These are phyloP conservation scores for Cudoniella acicularis DNA, from an alignment of 495 filamentous ascomycete species.

Conservation along the genomic window DNA sequence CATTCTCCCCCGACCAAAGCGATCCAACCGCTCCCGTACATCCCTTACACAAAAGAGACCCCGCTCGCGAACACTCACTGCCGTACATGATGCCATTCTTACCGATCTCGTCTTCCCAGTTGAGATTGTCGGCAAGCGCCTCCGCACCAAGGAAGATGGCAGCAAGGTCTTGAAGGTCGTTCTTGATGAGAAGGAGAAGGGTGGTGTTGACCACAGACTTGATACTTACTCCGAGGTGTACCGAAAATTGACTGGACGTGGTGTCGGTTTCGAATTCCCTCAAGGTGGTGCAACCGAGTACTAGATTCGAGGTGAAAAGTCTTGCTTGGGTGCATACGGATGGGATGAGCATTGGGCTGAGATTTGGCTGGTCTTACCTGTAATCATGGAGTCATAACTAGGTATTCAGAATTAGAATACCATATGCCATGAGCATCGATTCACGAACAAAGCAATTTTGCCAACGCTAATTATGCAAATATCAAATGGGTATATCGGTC, in stretches of 20 bases:
- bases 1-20: slow-evolving; percentile 96
- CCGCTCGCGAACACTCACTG: slow-evolving; percentile 91
- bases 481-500: slow-evolving; percentile 28
- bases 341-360: slow-evolving; percentile 9
- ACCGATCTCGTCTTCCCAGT: slow-evolving; percentile 96
- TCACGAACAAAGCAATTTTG: too few relatives aligned
- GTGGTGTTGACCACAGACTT: slow-evolving; percentile 95
- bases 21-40: slow-evolving; percentile 88
- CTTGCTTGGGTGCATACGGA: slow-evolving; percentile 1
- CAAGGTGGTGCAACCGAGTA: slow-evolving; percentile 72
- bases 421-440: slow-evolving; percentile 15
- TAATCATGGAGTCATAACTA: slow-evolving; percentile 23
- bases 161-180: slow-evolving; percentile 97
- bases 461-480: slow-evolving; percentile 8
- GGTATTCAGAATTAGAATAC: slow-evolving; percentile 15
- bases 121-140: slow-evolving; percentile 98
- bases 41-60: slow-evolving; percentile 96
- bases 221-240: slow-evolving; percentile 99
- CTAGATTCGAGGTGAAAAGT: slow-evolving; percentile 47
- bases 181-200: slow-evolving; percentile 99
- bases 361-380: not conserved
- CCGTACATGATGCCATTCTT: slow-evolving; percentile 96
- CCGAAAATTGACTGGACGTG: slow-evolving; percentile 88
- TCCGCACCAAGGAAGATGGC: slow-evolving; percentile 94
- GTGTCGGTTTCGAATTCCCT: slow-evolving; percentile 96